Percentiles rank a stretch among this genome's conserved stretches.
These are phyloP conservation scores for Moesziomyces sp. DNA, from an alignment of 1,284 basidiomycete species.

Conservation along the genomic window DNA sequence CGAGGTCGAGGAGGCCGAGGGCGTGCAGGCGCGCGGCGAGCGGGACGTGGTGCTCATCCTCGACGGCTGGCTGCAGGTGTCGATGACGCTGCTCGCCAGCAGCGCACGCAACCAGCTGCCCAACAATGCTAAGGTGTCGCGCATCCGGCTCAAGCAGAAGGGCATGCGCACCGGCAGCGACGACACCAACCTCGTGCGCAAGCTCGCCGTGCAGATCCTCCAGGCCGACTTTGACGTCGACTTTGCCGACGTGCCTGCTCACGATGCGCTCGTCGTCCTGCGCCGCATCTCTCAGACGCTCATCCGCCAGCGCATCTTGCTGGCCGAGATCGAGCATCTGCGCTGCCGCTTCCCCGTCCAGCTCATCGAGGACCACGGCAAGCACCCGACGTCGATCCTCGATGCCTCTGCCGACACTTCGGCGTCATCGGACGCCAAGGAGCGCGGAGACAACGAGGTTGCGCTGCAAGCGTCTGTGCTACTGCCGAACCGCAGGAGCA, in stretches of 20 bases:
- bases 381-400: conserved; percentile 10
- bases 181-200: conserved; percentile 40
- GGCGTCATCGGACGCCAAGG: conserved; percentile 7
- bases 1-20: conserved; percentile 23
- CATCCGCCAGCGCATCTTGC: conserved; percentile 40
- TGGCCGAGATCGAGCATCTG: conserved; percentile 53
- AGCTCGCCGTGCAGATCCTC: conserved; percentile 37
- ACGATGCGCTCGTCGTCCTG: conserved; percentile 46
- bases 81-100: conserved; percentile 43
- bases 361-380: conserved; percentile 28
- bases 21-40: conserved; percentile 15
- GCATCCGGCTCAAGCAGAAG: conserved; percentile 49
- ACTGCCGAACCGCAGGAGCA: conserved; percentile 42
- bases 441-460: conserved; percentile 22
- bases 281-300: conserved; percentile 46
- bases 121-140: conserved; percentile 35
- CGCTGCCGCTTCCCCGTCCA: conserved; percentile 51
- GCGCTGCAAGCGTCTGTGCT: conserved; percentile 49
- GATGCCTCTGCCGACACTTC: conserved; percentile 26
- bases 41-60: conserved; percentile 51
- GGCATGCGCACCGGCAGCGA: conserved; percentile 26
- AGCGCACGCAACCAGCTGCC: conserved; percentile 23
- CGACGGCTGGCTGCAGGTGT: conserved; percentile 47
- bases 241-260: conserved; percentile 28
- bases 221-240: conserved; percentile 41